Evolutionary conservation across 2,329 filamentous ascomycete genomes (phyloP).

Genomic region (Phyllosticta citriasiana): DNA sequence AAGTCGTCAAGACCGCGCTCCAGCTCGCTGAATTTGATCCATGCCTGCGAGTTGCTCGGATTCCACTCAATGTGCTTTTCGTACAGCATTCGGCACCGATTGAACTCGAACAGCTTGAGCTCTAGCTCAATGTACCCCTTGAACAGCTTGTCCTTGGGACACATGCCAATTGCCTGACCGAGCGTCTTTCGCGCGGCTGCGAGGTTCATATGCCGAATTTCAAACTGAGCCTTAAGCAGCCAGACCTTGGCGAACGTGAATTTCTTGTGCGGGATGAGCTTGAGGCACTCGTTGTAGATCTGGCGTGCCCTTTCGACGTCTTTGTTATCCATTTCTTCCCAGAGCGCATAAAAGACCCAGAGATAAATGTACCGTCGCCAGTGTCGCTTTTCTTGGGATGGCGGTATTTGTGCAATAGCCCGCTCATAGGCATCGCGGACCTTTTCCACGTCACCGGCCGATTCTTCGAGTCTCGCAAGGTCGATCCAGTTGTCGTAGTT

Average conservation of each 20-base stretch:
- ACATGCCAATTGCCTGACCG: constrained; percentile 84
- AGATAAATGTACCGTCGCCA: constrained; percentile 97
- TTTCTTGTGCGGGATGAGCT: constrained; percentile 84
- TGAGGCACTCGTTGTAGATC: constrained; percentile 82
- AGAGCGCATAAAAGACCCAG: constrained; percentile 95
- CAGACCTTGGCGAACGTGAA: constrained; percentile 98
- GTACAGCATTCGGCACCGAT: constrained; percentile 80
- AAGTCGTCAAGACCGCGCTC: constrained; percentile 86
- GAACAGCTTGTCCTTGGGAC: constrained; percentile 92
- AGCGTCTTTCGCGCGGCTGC: constrained; percentile 76
- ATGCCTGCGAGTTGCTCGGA: constrained; percentile 78
- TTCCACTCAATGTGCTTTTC: constrained; percentile 94
- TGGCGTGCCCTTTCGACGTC: constrained; percentile 72
- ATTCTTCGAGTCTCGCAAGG: constrained; percentile 83
- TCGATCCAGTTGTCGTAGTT: constrained; percentile 99
- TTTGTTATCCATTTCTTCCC: constrained; percentile 80
- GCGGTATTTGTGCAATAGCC: constrained; percentile 89
- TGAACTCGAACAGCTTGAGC: constrained; percentile 87
- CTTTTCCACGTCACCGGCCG: constrained; percentile 68
- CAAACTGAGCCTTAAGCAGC: constrained; percentile 88
- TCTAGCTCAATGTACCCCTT: constrained; percentile 89
- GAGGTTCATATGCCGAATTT: constrained; percentile 77
- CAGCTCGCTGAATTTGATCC: constrained; percentile 93
- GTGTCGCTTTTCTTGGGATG: constrained; percentile 91
- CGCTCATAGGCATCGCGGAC: constrained; percentile 91